phyloP scores from a whole-genome alignment of 129 eudicot genomes.

The Apium graveolens region DNA sequence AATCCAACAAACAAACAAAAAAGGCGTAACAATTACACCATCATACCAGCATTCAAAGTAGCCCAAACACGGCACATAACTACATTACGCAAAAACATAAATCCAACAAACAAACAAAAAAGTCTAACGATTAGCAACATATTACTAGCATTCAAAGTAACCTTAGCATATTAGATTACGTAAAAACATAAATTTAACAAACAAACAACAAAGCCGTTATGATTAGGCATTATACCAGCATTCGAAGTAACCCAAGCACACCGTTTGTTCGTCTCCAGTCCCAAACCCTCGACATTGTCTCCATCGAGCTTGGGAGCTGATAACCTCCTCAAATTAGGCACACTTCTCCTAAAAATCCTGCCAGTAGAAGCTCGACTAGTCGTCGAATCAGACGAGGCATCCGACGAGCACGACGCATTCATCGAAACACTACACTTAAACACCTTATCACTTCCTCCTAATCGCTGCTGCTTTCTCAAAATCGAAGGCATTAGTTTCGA shows the following conservation, averaged over 20 bases:
- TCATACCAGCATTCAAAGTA: too few species aligned
- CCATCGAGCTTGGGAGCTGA: constrained; percentile 21
- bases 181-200: too few species aligned
- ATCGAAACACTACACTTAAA: constrained; percentile 40
- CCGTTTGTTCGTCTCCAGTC: constrained; percentile 36
- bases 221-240: constrained; percentile 45
- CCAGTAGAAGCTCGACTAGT: constrained; percentile 73
- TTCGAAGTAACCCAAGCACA: constrained; percentile 92
- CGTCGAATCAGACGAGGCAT: constrained; percentile 81
- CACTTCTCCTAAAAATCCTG: constrained; percentile 43
- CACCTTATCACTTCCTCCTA: constrained; percentile 11
- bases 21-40: too few species aligned
- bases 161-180: too few species aligned
- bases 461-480: constrained; percentile 30
- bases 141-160: constrained; percentile 81
- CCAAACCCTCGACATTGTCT: constrained; percentile 15
- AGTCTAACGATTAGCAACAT: background rate
- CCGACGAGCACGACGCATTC: constrained; percentile 91
- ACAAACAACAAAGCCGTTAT: background rate
- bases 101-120: background rate
- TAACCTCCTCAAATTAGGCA: constrained; percentile 28
- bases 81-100: too few species aligned
- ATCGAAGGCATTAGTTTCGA: constrained; percentile 31
- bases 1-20: too few species aligned
- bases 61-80: background rate